Evolutionary conservation across 192 early-diverging fungal genomes (phyloP).

Genomic region (Lunasporangiospora selenospora): DNA sequence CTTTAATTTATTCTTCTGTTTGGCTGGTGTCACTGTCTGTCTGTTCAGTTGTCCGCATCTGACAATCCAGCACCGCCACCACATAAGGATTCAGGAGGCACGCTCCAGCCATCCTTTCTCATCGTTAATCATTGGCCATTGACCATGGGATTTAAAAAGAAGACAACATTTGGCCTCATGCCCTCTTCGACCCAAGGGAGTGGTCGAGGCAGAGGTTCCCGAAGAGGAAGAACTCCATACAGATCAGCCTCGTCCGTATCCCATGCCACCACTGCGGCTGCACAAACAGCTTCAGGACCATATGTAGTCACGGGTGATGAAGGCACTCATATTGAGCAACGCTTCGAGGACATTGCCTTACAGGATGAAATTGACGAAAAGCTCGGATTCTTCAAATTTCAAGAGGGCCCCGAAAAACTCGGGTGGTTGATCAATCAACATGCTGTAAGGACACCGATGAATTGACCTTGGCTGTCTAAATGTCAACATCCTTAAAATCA

Average conservation of each 20-base stretch:
- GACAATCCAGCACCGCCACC: too few species aligned
- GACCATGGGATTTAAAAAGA: constrained; percentile 37
- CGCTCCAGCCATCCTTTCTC: too few species aligned
- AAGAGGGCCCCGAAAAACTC: constrained; percentile 71
- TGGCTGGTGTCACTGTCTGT: too few species aligned
- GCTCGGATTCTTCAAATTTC: constrained; percentile 72
- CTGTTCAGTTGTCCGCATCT: too few species aligned
- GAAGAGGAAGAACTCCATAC: constrained; percentile 16
- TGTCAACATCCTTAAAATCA: neutral
- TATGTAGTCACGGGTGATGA: constrained; percentile 42
- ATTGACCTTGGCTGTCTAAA: neutral
- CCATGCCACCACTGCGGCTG: too few species aligned
- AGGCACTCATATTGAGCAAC: constrained; percentile 40
- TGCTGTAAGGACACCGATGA: constrained; percentile 58
- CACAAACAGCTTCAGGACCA: constrained; percentile 23
- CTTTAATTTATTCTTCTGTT: too few species aligned
- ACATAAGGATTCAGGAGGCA: too few species aligned
- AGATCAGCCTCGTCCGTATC: too few species aligned
- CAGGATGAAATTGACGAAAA: constrained; percentile 62
- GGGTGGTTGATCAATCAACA: constrained; percentile 99
- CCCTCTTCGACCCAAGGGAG: constrained; percentile 21
- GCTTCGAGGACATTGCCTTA: constrained; percentile 34
- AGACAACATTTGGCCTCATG: constrained; percentile 41
- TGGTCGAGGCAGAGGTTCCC: constrained; percentile 6
- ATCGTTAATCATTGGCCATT: too few species aligned